Conservation (phyloP, 148 eudicot genomes). For the Fagopyrum tataricum region DNA sequence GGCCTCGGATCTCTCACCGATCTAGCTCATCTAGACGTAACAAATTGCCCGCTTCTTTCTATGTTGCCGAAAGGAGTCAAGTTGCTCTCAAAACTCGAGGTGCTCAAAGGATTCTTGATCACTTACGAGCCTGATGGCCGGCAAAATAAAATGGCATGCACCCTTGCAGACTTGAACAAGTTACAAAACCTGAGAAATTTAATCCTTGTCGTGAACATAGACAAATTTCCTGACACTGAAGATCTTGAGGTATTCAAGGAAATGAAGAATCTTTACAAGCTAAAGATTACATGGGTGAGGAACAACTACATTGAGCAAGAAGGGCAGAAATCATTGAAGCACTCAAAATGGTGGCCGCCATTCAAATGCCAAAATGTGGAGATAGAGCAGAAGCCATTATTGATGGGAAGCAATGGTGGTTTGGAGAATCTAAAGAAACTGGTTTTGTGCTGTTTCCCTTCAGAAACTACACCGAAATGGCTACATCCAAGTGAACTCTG, state of each 20-base stretch:
- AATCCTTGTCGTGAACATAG: slow-evolving; percentile 25
- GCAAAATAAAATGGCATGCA: slow-evolving; percentile 18
- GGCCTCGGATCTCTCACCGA: too few relatives aligned
- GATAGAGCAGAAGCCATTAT: slow-evolving; percentile 12
- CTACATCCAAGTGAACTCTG: slow-evolving; percentile 4
- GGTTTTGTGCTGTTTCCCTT: slow-evolving; percentile 16
- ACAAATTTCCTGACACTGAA: slow-evolving; percentile 15
- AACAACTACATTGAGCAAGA: not conserved
- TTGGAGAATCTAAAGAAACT: slow-evolving; percentile 26
- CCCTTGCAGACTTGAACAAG: slow-evolving; percentile 23
- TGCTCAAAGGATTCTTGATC: slow-evolving; percentile 45
- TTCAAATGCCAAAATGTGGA: slow-evolving; percentile 14
- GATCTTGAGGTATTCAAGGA: not conserved
- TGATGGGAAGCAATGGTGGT: slow-evolving; percentile 12
- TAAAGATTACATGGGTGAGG: not conserved
- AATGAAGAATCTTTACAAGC: not conserved
- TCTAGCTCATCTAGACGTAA: slow-evolving; percentile 27
- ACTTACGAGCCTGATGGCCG: slow-evolving; percentile 2
- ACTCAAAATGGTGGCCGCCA: not conserved
- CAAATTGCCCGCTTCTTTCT: slow-evolving; percentile 37
- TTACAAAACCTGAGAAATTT: slow-evolving; percentile 24
- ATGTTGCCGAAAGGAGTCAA: slow-evolving; percentile 35
- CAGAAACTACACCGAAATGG: slow-evolving; percentile 4
- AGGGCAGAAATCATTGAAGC: not conserved
- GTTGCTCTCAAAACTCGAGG: slow-evolving; percentile 25